Percentiles rank a stretch among this genome's conserved stretches.
Evolutionary conservation across 768 basidiomycete species (phyloP).

Genomic region (Kwoniella europaea): DNA sequence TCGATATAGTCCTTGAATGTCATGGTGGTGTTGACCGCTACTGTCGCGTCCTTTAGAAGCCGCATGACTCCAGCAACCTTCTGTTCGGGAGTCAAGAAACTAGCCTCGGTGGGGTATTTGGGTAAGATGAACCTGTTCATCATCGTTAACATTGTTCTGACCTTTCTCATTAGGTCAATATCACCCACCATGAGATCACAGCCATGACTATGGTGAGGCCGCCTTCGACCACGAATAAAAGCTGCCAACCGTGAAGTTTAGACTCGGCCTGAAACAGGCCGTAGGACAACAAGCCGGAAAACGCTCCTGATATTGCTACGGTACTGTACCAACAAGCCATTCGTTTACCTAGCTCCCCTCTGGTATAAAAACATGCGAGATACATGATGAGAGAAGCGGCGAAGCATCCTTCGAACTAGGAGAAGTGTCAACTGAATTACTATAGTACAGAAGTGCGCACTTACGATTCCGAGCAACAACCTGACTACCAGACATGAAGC

Average conservation of each 20-base stretch:
- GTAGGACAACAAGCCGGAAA: constrained; percentile 29
- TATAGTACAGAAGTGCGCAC: constrained; percentile 2
- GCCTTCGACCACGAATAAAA: constrained; percentile 41
- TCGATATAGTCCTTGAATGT: constrained; percentile 19
- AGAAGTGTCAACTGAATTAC: background rate
- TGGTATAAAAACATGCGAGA: constrained; percentile 28
- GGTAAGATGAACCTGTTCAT: constrained; percentile 26
- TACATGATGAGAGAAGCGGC: constrained; percentile 34
- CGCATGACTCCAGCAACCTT: constrained; percentile 32
- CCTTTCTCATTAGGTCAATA: background rate
- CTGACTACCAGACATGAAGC: constrained; percentile 23
- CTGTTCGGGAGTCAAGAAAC: constrained; percentile 25
- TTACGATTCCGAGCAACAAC: constrained; percentile 16
- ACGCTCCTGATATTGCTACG: constrained; percentile 27
- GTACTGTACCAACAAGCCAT: constrained; percentile 35
- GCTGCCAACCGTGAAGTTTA: constrained; percentile 33
- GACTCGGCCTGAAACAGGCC: constrained; percentile 31
- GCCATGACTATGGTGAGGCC: constrained; percentile 23
- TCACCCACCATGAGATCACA: constrained; percentile 15
- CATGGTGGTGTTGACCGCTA: constrained; percentile 24
- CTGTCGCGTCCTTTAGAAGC: constrained; percentile 29
- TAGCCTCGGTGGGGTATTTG: constrained; percentile 22
- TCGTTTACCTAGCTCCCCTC: constrained; percentile 32
- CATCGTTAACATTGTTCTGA: background rate
- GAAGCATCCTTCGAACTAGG: constrained; percentile 33